Evolutionary conservation across 75 land plant species (phyloP).

Genomic region (Sequoia sempervirens): DNA sequence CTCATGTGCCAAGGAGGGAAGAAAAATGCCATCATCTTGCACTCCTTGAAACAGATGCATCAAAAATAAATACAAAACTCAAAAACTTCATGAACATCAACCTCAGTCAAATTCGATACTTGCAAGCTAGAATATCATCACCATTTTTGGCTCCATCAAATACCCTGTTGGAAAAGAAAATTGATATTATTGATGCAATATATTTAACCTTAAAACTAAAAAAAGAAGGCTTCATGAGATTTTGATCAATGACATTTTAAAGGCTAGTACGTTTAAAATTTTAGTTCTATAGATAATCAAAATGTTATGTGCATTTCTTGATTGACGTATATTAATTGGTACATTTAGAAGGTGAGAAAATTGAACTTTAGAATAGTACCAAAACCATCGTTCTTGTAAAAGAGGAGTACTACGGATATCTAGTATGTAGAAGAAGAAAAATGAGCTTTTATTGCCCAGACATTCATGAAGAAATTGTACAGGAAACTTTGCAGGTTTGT

Average conservation of each 20-base stretch:
- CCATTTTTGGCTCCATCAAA: slow-evolving; percentile 29
- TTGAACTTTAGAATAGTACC: background rate
- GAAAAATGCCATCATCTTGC: background rate
- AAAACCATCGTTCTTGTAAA: too few species aligned
- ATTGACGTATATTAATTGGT: background rate
- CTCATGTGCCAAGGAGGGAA: background rate
- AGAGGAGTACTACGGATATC: too few species aligned
- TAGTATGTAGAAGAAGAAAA: too few species aligned
- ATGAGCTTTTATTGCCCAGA: background rate
- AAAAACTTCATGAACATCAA: slow-evolving; percentile 6
- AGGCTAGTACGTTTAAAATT: background rate
- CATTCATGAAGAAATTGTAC: background rate
- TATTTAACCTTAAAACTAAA: background rate
- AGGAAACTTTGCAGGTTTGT: background rate
- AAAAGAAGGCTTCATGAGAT: too few species aligned
- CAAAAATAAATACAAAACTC: background rate
- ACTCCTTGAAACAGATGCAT: background rate
- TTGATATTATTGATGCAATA: background rate
- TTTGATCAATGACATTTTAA: background rate
- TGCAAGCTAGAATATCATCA: slow-evolving; percentile 57
- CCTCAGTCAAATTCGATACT: slow-evolving; percentile 75
- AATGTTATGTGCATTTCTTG: background rate
- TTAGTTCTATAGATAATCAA: background rate
- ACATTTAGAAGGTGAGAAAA: background rate
- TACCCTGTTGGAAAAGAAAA: slow-evolving; percentile 37